phyloP scores from a whole-genome alignment of 352 stramenopile genomes.

The Globisporangium nodosum region DNA sequence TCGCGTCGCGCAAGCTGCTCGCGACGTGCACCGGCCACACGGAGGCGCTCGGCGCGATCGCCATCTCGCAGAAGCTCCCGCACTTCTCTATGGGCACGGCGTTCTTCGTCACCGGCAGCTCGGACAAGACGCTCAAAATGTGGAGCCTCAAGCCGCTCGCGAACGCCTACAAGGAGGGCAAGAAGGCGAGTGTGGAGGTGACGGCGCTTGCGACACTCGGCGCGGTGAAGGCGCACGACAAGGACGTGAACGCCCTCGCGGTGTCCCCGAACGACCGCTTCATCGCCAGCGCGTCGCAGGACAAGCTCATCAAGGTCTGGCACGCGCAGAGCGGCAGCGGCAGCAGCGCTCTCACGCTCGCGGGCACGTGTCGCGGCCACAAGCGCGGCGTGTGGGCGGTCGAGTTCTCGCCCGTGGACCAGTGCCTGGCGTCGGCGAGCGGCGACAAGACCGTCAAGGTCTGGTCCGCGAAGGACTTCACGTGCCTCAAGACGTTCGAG shows the following conservation, averaged over 20 bases:
- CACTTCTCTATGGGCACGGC: conserved; percentile 73
- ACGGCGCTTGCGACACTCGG: conserved; percentile 48
- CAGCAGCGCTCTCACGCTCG: conserved; percentile 74
- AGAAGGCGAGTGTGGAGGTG: conserved; percentile 35
- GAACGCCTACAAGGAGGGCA: conserved; percentile 31
- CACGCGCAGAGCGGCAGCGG: conserved; percentile 52
- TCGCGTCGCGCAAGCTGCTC: conserved; percentile 70
- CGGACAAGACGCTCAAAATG: conserved; percentile 97
- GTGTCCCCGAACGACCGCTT: conserved; percentile 97
- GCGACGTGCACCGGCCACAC: conserved; percentile 91
- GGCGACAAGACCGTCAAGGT: conserved; percentile 97
- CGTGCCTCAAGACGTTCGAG: conserved; percentile 97
- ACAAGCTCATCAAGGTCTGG: conserved; percentile 99
- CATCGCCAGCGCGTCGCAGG: conserved; percentile 95
- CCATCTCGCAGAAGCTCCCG: conserved; percentile 85
- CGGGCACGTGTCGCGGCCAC: conserved; percentile 94
- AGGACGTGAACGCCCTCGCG: conserved; percentile 96
- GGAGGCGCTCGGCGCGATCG: conserved; percentile 91
- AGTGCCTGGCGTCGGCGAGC: conserved; percentile 93
- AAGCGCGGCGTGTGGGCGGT: conserved; percentile 97
- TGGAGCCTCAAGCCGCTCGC: conserved; percentile 90
- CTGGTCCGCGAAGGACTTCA: conserved; percentile 95
- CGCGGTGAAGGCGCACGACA: conserved; percentile 88
- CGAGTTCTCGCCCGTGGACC: conserved; percentile 95
- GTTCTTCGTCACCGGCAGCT: conserved; percentile 95